These are phyloP conservation scores for Pleurotus tuber-regium DNA, from an alignment of 768 basidiomycete genomes.

Conservation along the genomic window DNA sequence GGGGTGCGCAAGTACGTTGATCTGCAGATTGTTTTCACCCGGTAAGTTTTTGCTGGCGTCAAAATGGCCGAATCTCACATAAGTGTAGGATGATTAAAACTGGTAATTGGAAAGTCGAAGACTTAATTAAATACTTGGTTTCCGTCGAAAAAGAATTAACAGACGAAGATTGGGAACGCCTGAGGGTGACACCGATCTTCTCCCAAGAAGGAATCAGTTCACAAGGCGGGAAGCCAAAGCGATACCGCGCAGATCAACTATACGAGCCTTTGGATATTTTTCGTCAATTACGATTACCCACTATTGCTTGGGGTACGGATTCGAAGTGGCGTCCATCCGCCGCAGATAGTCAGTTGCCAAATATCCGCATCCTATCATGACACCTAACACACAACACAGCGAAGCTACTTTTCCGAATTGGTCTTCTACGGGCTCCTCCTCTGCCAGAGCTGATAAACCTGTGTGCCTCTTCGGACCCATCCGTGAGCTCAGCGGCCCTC, in stretches of 20 bases:
- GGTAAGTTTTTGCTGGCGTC: conserved; percentile 36
- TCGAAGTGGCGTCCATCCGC: conserved; percentile 79
- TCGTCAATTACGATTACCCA: conserved; percentile 69
- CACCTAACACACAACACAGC: conserved; percentile 42
- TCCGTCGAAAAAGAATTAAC: conserved; percentile 63
- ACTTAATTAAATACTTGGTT: conserved; percentile 85
- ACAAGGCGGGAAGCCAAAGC: conserved; percentile 31
- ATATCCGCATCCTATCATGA: not conserved
- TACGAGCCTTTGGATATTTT: conserved; percentile 83
- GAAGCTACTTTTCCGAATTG: conserved; percentile 73
- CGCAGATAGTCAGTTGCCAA: conserved; percentile 68
- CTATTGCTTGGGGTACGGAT: conserved; percentile 84
- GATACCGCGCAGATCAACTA: conserved; percentile 68
- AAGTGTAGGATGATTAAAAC: conserved; percentile 76
- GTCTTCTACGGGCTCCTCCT: conserved; percentile 66
- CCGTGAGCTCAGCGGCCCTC: conserved; percentile 59
- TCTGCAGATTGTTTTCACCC: conserved; percentile 87
- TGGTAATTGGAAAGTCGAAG: conserved; percentile 85
- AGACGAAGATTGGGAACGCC: conserved; percentile 46
- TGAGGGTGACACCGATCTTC: conserved; percentile 74
- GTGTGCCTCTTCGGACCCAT: conserved; percentile 54
- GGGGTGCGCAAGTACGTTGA: conserved; percentile 93
- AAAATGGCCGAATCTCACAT: not conserved
- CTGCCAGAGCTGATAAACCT: conserved; percentile 64
- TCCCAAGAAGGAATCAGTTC: conserved; percentile 45